Percentiles rank a stretch among this genome's conserved stretches.
Evolutionary conservation across 1,139 yeast genomes (phyloP).

Genomic region (Yamadazyma atlantica): DNA sequence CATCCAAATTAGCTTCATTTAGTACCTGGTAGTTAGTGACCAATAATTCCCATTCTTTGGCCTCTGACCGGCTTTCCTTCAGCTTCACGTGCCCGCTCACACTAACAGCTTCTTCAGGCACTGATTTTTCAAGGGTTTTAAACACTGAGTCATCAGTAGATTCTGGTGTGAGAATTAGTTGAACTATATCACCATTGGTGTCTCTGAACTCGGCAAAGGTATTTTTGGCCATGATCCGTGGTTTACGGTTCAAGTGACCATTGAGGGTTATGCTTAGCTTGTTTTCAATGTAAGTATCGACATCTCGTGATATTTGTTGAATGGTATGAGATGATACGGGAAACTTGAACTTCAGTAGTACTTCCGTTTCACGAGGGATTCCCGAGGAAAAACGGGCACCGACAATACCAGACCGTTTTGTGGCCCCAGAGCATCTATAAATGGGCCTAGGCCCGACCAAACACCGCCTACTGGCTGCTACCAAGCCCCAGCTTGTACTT

Average conservation of each 20-base stretch:
- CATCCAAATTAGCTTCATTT: slow-evolving; percentile 65
- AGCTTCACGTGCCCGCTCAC: slow-evolving; percentile 56
- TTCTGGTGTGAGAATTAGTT: slow-evolving; percentile 54
- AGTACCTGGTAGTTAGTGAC: slow-evolving; percentile 54
- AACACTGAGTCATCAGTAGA: slow-evolving; percentile 36
- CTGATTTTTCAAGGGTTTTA: slow-evolving; percentile 46
- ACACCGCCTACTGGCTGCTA: too few species aligned
- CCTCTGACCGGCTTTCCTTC: slow-evolving; percentile 27
- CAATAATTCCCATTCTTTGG: slow-evolving; percentile 53
- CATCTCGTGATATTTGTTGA: slow-evolving; percentile 15
- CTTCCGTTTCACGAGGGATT: not conserved
- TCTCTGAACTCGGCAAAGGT: slow-evolving; percentile 78
- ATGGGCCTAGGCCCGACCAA: too few species aligned
- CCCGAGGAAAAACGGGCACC: not conserved
- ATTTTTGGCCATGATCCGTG: slow-evolving; percentile 47
- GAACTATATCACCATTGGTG: slow-evolving; percentile 62
- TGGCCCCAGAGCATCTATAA: not conserved
- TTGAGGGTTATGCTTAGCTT: slow-evolving; percentile 41
- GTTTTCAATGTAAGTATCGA: slow-evolving; percentile 14
- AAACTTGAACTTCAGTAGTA: slow-evolving; percentile 34
- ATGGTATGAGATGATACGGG: slow-evolving; percentile 39
- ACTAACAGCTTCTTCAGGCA: slow-evolving; percentile 73
- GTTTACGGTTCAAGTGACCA: slow-evolving; percentile 83
- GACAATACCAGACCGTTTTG: not conserved
- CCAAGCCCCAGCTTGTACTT: too few species aligned